These are phyloP conservation scores for Rhynchospora breviuscula DNA, from an alignment of 176 grass and related monocot genomes.

Conservation along the genomic window DNA sequence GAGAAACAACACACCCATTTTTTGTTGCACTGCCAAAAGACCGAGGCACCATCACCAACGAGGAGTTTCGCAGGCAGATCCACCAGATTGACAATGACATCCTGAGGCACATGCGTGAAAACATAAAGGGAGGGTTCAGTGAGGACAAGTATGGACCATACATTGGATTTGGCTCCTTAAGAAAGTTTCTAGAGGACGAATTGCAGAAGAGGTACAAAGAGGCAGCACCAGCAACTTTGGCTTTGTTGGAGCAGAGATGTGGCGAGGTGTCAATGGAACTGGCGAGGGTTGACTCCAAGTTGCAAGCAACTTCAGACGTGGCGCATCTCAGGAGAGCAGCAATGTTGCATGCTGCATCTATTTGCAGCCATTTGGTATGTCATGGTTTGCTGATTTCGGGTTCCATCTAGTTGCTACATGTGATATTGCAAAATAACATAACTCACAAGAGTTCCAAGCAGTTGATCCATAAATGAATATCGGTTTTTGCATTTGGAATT, in stretches of 20 bases:
- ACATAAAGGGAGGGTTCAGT: conserved; percentile 77
- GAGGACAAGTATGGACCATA: conserved; percentile 83
- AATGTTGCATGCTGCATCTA: conserved; percentile 84
- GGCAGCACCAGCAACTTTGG: conserved; percentile 83
- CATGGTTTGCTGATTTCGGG: background rate
- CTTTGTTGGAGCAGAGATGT: conserved; percentile 82
- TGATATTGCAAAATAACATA: background rate
- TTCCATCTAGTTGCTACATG: background rate
- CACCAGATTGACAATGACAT: conserved; percentile 82
- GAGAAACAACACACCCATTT: conserved; percentile 82
- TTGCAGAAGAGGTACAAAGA: conserved; percentile 96
- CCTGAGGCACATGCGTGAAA: conserved; percentile 59
- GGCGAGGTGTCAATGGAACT: conserved; percentile 72
- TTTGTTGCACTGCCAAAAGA: conserved; percentile 98
- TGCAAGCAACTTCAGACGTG: conserved; percentile 88
- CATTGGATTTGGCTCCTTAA: conserved; percentile 75
- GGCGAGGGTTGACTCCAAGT: conserved; percentile 60
- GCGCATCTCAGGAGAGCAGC: conserved; percentile 70
- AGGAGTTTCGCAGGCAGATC: conserved; percentile 86
- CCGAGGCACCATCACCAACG: conserved; percentile 78
- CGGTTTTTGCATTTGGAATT: background rate
- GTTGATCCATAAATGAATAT: background rate
- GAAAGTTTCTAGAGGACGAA: conserved; percentile 76
- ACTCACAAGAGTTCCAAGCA: background rate
- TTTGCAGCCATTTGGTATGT: conserved; percentile 84